Percentiles rank a stretch among this genome's conserved stretches.
These are phyloP conservation scores for Collybia mongolica DNA, from an alignment of 768 basidiomycete genomes.

Conservation along the genomic window DNA sequence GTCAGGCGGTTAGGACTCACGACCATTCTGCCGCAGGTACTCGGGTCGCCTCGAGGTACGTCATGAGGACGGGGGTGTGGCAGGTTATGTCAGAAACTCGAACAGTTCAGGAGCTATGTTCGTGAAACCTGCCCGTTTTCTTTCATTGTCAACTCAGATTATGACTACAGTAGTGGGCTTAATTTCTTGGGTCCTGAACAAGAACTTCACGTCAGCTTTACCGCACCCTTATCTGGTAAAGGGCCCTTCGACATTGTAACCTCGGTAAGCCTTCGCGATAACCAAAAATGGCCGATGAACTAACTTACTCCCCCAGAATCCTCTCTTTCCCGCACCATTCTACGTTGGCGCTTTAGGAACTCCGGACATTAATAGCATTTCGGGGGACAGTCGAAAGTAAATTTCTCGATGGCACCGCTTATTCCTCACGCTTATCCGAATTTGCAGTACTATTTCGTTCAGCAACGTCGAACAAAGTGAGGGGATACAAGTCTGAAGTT, in stretches of 20 bases:
- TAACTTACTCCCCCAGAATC: constrained; percentile 27
- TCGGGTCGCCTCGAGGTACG: constrained; percentile 38
- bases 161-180: constrained; percentile 28
- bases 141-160: neutral
- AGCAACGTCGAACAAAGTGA: constrained; percentile 36
- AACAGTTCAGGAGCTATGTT: constrained; percentile 24
- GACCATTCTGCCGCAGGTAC: constrained; percentile 15
- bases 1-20: neutral
- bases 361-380: neutral
- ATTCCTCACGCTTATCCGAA: neutral
- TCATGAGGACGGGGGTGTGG: constrained; percentile 20
- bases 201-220: constrained; percentile 33
- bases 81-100: constrained; percentile 34
- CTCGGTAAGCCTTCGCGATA: constrained; percentile 25
- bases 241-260: constrained; percentile 31
- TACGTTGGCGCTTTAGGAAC: constrained; percentile 36
- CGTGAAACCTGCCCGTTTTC: neutral
- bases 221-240: constrained; percentile 15
- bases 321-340: constrained; percentile 33
- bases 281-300: neutral
- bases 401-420: neutral
- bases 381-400: constrained; percentile 1
- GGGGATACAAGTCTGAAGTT: neutral
- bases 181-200: constrained; percentile 26
- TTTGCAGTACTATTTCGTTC: constrained; percentile 30